Evolutionary conservation across 495 filamentous ascomycete species (phyloP), one percentile per base, ranked within the genome.

Genomic region (Penicillium silybi): DNA sequence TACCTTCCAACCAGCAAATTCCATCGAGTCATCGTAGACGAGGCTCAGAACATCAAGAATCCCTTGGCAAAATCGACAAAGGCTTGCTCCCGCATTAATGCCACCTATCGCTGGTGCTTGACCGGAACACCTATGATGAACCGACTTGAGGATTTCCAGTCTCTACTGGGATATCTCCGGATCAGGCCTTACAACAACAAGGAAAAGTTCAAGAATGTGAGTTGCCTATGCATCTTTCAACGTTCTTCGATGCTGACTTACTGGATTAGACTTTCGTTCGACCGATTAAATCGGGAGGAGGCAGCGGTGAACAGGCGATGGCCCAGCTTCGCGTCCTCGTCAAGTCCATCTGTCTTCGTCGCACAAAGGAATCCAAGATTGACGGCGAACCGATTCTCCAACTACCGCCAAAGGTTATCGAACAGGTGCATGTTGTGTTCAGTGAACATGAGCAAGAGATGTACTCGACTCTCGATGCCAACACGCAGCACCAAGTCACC

Each of bases 121-220:
- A 95, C 88, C 10, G 93, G 93, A 6, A 97, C 90, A 0, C 93
- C 93, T 0, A 95, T 96, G 85, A 92, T 93, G 85, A 97, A 98
- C 59, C 83, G 76, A 13, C 82, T 92, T 2, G 76, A 79, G 26
- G 93, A 97, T 61, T 70, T 96, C n/a, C 92, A 83, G 60, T 85
- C 90, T 3, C 72, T 97, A 27, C 76, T 98, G 44, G 79, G 77
- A 19, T 98, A 97, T 67, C 75, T 97, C 41, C 74, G 81, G 3
- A 93, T 95, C 57, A 80, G 75, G 40, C 92, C 92, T n/a, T 97
- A 92, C 64, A 77, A 78, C 51, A 78, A 83, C 2, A 77, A 76
- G 63, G 67, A 78, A 1, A 74, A 72, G 18, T 96, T 95, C 64
- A 78, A 77, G 22, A 38, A 42, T 23, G 83, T 83, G 64, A 65